phyloP scores from a whole-genome alignment of 75 land plant species.

The Gnetum montanum region DNA sequence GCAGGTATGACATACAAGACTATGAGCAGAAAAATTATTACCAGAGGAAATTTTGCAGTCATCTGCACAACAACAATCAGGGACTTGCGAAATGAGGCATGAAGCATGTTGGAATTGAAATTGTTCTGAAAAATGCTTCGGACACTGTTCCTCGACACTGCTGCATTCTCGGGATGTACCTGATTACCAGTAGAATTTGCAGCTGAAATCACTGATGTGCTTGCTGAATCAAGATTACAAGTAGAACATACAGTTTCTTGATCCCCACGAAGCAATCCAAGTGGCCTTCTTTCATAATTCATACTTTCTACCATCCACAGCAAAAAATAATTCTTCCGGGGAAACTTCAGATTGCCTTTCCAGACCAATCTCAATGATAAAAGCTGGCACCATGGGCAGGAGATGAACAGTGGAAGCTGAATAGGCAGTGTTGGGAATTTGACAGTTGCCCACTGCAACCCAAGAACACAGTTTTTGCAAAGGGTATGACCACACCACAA shows the following conservation, averaged over 20 bases:
- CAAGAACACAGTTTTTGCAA: constrained; percentile 83
- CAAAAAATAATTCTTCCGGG: constrained; percentile 90
- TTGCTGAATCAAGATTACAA: constrained; percentile 1
- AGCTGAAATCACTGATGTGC: neutral
- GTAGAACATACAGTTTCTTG: constrained; percentile 8
- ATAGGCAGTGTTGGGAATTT: constrained; percentile 58
- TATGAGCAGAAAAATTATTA: constrained; percentile 53
- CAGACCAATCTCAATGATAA: constrained; percentile 75
- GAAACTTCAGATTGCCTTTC: constrained; percentile 76
- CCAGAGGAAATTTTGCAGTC: constrained; percentile 53
- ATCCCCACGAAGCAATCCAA: constrained; percentile 1
- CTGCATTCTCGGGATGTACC: constrained; percentile 1
- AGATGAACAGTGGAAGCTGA: constrained; percentile 84
- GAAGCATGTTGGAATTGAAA: constrained; percentile 18
- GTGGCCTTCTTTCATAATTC: constrained; percentile 41
- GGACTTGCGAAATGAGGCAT: constrained; percentile 25
- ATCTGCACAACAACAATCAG: constrained; percentile 34
- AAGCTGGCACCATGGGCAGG: constrained; percentile 96
- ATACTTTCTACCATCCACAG: constrained; percentile 89
- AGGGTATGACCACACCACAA: constrained; percentile 97
- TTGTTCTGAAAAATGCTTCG: neutral
- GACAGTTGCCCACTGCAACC: constrained; percentile 82
- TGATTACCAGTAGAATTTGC: neutral
- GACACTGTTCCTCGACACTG: neutral
- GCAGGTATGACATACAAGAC: constrained; percentile 60